Base-by-base conservation (phyloP, 2,329 filamentous ascomycete species). In the Ascocoryne sarcoides region DNA sequence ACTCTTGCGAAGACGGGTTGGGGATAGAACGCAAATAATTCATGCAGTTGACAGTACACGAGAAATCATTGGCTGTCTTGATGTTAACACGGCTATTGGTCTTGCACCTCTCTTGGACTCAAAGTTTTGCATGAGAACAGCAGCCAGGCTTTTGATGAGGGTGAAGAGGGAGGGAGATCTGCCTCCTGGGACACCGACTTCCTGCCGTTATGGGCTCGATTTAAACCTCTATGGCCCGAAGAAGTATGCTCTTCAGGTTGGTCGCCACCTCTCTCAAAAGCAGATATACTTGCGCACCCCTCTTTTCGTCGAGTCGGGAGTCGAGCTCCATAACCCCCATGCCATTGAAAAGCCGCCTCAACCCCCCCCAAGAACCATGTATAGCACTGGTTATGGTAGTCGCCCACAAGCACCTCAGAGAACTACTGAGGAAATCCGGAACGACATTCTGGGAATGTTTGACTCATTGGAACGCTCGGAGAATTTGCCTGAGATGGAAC, bases 361-460 rank as follows among this genome's bases (percentile, higher is more conserved):
- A 26, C 46, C 36, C 44, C 55, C 43, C 44, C 50, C 45, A 30
- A 44, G 44, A 26, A 54, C 61, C 4, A 46, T 63, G 2, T 26
- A 26, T 26, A 60, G 63, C 7, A 42, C 37, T 10, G 46, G 48
- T 23, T 65, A 65, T 44, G 55, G 63, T 39, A 62, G 65, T 31
- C 55, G 54, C 15, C 42, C 41, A 15, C 51, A 54, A 48, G 55
- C 43, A 21, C 52, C 54, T 28, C 62, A 59, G 35, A 75, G 86
- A 21, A 90, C 85, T 0, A 79, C 81, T 0, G 90, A 96, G 53
- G 88, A 96, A 62, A 82, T 95, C 44, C 82, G 83, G 8, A 80
- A 78, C 47, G 88, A 95, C 42, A 83, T 95, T 16, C 75, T 86
- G 60, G 79, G 78, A 31, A 85, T 96, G 58, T 95, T 98, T 54